phyloP scores from a whole-genome alignment of 257 asterid species.

The Fraxinus anomala region DNA sequence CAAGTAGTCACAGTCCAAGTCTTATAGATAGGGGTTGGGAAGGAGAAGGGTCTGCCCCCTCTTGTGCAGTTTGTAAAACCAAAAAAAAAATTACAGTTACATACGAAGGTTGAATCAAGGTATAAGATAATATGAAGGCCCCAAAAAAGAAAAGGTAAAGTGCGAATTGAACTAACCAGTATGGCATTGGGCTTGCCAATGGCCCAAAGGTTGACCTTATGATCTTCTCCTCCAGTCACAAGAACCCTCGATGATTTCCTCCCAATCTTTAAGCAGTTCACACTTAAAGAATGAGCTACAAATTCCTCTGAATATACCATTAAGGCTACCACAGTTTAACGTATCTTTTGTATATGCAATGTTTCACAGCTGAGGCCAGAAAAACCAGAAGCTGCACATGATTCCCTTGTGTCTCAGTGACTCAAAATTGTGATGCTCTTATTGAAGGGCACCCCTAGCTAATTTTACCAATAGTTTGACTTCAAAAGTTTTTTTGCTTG shows the following conservation, averaged over 20 bases:
- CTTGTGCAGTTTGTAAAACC: constrained; percentile 10
- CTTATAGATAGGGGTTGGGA: constrained; percentile 17
- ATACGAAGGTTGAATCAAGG: background rate
- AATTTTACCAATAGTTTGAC: background rate
- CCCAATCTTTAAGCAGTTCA: constrained; percentile 95
- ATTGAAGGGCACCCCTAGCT: background rate
- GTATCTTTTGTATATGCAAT: constrained; percentile 13
- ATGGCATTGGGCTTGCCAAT: constrained; percentile 98
- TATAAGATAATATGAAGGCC: constrained; percentile 19
- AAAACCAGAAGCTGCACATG: constrained; percentile 15
- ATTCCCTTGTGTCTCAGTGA: background rate
- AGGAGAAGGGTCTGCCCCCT: constrained; percentile 15
- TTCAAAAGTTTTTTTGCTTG: background rate
- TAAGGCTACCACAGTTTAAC: constrained; percentile 48
- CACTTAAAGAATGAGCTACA: constrained; percentile 95
- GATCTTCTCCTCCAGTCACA: constrained; percentile 99
- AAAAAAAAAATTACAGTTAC: background rate
- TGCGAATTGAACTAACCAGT: constrained; percentile 63
- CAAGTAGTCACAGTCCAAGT: constrained; percentile 9
- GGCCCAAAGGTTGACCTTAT: constrained; percentile 97
- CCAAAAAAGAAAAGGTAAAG: constrained; percentile 15
- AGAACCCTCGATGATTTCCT: constrained; percentile 93
- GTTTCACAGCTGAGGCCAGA: constrained; percentile 9
- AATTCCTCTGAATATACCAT: constrained; percentile 80
- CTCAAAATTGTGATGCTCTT: constrained; percentile 15